Conservation (phyloP, 2,329 filamentous ascomycete species). For the Dactylella cylindrospora region DNA sequence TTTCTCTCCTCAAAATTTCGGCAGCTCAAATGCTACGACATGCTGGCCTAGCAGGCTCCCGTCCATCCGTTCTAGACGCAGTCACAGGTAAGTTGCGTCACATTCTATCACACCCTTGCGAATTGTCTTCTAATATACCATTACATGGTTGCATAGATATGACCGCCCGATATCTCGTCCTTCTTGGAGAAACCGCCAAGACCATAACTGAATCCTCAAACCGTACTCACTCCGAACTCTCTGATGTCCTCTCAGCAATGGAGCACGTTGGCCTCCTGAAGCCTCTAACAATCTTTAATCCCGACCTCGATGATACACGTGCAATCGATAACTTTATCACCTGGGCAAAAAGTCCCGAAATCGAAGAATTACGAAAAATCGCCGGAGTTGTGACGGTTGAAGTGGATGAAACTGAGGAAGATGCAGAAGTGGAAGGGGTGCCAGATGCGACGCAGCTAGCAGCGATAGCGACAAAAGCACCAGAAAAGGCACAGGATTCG, state of each 20-base stretch:
- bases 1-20: conserved; percentile 47
- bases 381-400: conserved; percentile 37
- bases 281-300: conserved; percentile 46
- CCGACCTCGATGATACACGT: conserved; percentile 33
- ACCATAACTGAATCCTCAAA: conserved; percentile 47
- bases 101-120: neutral
- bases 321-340: conserved; percentile 37
- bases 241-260: conserved; percentile 47
- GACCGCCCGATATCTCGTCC: conserved; percentile 47
- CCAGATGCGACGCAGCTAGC: conserved; percentile 9
- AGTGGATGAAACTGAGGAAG: conserved; percentile 23
- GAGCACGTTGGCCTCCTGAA: conserved; percentile 48
- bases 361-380: conserved; percentile 32
- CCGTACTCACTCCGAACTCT: conserved; percentile 45
- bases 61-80: conserved; percentile 48
- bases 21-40: conserved; percentile 48
- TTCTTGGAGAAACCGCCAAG: conserved; percentile 47
- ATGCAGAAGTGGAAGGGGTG: neutral
- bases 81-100: conserved; percentile 41
- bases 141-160: conserved; percentile 42
- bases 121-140: conserved; percentile 2
- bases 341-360: conserved; percentile 40
- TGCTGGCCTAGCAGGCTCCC: conserved; percentile 48
- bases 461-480: neutral
- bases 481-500: conserved; percentile 5